A percentile compares a stretch with the other conserved stretches of the same genome.
Evolutionary conservation across 1,284 basidiomycete genomes (phyloP).

Genomic region (Ceratobasidium sp.): DNA sequence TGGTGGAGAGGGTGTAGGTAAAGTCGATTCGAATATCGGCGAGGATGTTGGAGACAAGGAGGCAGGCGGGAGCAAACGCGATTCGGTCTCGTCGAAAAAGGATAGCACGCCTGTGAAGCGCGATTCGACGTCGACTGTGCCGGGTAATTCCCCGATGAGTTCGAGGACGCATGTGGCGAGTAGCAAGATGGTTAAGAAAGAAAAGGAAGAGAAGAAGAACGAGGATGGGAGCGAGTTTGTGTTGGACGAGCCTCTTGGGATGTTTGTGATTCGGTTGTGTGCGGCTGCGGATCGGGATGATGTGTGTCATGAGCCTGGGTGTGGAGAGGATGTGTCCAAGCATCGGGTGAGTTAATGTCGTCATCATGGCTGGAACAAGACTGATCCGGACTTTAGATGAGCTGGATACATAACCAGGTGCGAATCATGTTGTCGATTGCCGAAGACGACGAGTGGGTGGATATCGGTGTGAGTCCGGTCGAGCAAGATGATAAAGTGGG

Average conservation of each 20-base stretch:
- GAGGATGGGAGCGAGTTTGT: conserved; percentile 29
- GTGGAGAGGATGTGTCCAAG: conserved; percentile 19
- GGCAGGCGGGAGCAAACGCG: background rate
- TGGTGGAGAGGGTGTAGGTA: background rate
- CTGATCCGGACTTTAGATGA: background rate
- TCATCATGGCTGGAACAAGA: background rate
- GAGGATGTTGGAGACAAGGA: conserved; percentile 5
- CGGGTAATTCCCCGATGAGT: conserved; percentile 13
- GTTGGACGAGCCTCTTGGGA: conserved; percentile 26
- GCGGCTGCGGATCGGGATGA: conserved; percentile 47
- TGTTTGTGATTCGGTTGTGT: conserved; percentile 40
- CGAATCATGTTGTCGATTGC: background rate
- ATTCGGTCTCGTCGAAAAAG: background rate
- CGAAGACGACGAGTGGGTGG: conserved; percentile 36
- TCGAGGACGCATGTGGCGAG: conserved; percentile 5
- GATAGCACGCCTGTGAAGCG: background rate
- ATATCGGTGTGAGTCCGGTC: conserved; percentile 22
- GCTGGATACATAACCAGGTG: conserved; percentile 33
- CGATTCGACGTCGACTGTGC: background rate
- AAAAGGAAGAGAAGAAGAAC: background rate
- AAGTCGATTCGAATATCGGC: conserved; percentile 11
- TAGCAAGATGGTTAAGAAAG: background rate
- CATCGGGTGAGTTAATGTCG: conserved; percentile 18
- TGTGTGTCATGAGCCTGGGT: conserved; percentile 53
- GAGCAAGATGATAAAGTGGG: conserved; percentile 44